A percentile compares a stretch with the other conserved stretches of the same genome.
Conservation (phyloP, 2,329 filamentous ascomycete genomes). For the Cercospora citrullina region DNA sequence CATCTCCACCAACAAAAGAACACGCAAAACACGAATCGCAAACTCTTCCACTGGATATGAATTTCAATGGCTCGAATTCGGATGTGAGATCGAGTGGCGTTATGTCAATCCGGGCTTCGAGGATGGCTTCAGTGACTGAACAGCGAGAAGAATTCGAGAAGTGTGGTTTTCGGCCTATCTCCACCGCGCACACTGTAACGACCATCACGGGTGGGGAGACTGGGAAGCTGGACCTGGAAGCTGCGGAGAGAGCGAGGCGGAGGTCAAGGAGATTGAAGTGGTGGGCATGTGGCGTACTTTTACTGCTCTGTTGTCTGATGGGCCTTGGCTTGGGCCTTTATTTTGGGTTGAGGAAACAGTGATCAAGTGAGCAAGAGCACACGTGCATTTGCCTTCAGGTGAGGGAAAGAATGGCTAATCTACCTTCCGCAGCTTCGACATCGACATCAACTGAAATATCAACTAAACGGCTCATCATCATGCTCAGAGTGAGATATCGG, state of each 20-base stretch:
- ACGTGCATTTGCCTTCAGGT: background rate
- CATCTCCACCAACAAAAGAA: background rate
- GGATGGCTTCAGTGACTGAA: background rate
- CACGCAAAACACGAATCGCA: slow-evolving; percentile 13
- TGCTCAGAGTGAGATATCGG: background rate
- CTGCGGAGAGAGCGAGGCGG: background rate
- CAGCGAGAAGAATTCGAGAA: background rate
- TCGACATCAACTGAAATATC: no score
- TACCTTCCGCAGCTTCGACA: no score
- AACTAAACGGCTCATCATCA: no score
- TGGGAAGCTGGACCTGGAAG: background rate
- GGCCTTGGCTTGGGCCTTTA: slow-evolving; percentile 1
- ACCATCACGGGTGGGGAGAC: background rate
- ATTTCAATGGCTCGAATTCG: background rate
- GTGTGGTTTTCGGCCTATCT: background rate
- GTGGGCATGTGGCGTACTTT: background rate
- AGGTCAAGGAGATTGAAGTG: background rate
- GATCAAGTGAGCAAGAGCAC: background rate
- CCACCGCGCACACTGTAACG: background rate
- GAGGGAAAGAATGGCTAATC: background rate
- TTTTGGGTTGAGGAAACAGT: background rate
- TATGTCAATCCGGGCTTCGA: background rate
- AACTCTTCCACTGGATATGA: slow-evolving; percentile 10
- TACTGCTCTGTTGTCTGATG: background rate
- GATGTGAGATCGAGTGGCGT: background rate